Evolutionary conservation across 2,329 filamentous ascomycete genomes (phyloP), one percentile per base, ranked within the genome.

Genomic region (Ophiostoma triangulosporum): DNA sequence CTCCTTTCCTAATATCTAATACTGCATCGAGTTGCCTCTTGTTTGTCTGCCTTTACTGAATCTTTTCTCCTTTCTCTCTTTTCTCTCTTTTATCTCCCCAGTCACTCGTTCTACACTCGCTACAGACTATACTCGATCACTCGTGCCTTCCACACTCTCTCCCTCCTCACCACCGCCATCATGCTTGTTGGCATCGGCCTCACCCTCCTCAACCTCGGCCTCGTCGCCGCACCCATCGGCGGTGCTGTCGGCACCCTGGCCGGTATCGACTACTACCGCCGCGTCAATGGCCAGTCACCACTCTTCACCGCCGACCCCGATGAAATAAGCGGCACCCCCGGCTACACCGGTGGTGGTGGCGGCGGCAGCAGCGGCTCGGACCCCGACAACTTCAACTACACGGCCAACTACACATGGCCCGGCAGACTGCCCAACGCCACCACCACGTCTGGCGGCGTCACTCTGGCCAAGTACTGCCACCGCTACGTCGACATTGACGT

Each of bases 151-250:
- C 38, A 14, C 36, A 27, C 17, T 11, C 35, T 33, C 33, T 27
- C 32, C 35, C 12, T 0, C 12, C 31, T 4, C 33, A 3, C 9
- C 9, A 12, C 3, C 38, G 27, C 17, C 55, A 58, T 58, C 60
- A 72, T 73, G 70, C 58, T 69, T 33, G 40, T 53, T 20, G 62
- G 64, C 43, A 59, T 62, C 32, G 53, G 68, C 50, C 64, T 68
- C 57, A 70, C 72, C 62, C 61, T 78, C 55, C 68, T 78, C 63
- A 77, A 75, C 64, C 66, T 70, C 54, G 68, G 67, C 62, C 69
- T 78, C 48, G 59, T 77, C 55, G 69, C 69, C 59, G 64, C 77
- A 12, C 55, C 57, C 33, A 57, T 58, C 24, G 56, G 56, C 20
- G 54, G 53, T 48, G 54, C 54, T 4, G 54, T 51, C 72, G 74